Conservation (phyloP, 192 early-diverging fungal genomes). For the Coemansia sp. region DNA sequence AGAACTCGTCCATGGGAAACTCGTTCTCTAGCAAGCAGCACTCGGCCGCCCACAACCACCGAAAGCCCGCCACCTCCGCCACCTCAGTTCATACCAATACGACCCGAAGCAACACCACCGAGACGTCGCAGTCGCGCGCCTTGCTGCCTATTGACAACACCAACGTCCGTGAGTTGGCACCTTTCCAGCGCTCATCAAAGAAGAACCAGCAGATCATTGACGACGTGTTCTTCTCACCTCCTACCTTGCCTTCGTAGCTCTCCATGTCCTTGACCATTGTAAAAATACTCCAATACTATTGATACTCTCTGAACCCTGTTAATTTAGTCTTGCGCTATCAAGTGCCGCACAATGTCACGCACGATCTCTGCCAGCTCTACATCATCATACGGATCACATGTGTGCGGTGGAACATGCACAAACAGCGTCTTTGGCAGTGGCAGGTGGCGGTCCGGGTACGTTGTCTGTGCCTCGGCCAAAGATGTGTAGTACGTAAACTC, state of each 20-base stretch:
- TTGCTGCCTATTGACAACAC: slow-evolving; percentile 57
- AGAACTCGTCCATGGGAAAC: slow-evolving; percentile 41
- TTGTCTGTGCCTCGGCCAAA: slow-evolving; percentile 37
- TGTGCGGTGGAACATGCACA: slow-evolving; percentile 53
- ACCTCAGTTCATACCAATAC: slow-evolving; percentile 41
- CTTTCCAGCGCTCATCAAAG: slow-evolving; percentile 51
- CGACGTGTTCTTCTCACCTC: slow-evolving; percentile 43
- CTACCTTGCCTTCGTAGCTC: slow-evolving; percentile 31
- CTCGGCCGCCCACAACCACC: slow-evolving; percentile 22
- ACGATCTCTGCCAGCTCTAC: slow-evolving; percentile 37
- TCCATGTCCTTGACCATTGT: background rate
- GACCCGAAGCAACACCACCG: slow-evolving; percentile 44
- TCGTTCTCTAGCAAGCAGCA: slow-evolving; percentile 44
- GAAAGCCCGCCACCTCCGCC: slow-evolving; percentile 27
- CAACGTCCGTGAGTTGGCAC: slow-evolving; percentile 50
- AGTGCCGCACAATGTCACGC: slow-evolving; percentile 19
- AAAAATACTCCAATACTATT: slow-evolving; percentile 3
- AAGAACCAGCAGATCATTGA: slow-evolving; percentile 55
- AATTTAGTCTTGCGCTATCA: slow-evolving; percentile 3
- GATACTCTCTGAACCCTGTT: background rate
- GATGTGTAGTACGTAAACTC: slow-evolving; percentile 63
- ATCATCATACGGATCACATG: slow-evolving; percentile 35
- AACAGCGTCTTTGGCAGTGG: slow-evolving; percentile 44
- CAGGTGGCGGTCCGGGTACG: slow-evolving; percentile 12
- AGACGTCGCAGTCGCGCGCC: slow-evolving; percentile 48